Base-by-base conservation (phyloP, 768 basidiomycete genomes). In the Amylocystis lapponica region DNA sequence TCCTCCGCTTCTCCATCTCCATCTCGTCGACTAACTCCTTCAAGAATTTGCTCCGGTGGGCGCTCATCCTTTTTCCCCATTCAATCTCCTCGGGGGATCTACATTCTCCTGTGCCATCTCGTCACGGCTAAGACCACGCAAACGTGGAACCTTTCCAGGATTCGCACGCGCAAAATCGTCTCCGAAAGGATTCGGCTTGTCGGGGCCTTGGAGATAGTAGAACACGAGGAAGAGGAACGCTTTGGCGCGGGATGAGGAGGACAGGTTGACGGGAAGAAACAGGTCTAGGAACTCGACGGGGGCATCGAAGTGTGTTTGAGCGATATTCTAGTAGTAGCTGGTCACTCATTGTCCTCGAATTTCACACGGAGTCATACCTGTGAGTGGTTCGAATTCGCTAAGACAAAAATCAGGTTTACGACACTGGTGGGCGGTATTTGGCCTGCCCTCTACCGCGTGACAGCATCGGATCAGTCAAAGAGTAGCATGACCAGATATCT, bases 191-290 rank as follows among this genome's bases (percentile, higher is more conserved):
- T 90, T 92, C n/a, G 72, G 63, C 10, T 67, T 61, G 27, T 72
- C 68, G 1, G 76, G 70, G 26, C 70, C 71, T 61, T 92, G 88
- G 50, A 93, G 69, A 61, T 93, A 91, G 57, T 87, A 74, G 61
- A 79, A 91, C 37, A 90, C 65, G 44, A 91, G 71, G 85, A 87
- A 91, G 22, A 95, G 72, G 60, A 95, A 89, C 3, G 80, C 86
- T 43, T 68, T 69, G 5, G 86, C 88, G 23, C 92, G 83, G 49
- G 84, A 81, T 3, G 62, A 62, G 2, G 90, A 88, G 10, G 83
- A 74, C 27, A 90, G 67, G 34, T 75, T 73, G 53, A 81, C 79
- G 29, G 89, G 86, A 30, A 89, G 72, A 62, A 94, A 94, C 30
- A 94, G 70, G 64, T 94, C 90, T 33, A 90, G 69, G 48, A 93